A percentile compares a stretch with the other conserved stretches of the same genome.
phyloP scores from a whole-genome alignment of 148 eudicot species.

The Arctostaphylos glauca region DNA sequence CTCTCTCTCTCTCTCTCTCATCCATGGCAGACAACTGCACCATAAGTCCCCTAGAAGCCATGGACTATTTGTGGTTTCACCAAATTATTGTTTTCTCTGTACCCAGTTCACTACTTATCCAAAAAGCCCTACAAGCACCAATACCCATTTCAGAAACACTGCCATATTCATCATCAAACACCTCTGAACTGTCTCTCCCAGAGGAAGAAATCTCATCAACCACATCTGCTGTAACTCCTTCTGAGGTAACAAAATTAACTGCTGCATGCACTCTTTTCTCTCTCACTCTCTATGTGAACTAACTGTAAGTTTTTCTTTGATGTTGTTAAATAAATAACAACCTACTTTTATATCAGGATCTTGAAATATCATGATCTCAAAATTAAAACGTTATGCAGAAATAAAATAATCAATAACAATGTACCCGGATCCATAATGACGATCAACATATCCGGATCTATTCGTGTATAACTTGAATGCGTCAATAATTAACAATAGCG shows the following conservation, averaged over 20 bases:
- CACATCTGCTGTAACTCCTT: not conserved
- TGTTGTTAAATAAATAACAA: too few relatives aligned
- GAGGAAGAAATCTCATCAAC: constrained; percentile 19
- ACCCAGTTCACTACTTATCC: constrained; percentile 10
- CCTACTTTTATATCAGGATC: too few relatives aligned
- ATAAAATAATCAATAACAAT: too few relatives aligned
- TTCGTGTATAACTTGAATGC: too few relatives aligned
- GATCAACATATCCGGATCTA: too few relatives aligned
- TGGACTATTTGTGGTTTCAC: constrained; percentile 57
- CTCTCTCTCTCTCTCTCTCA: not conserved
- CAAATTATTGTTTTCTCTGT: constrained; percentile 32
- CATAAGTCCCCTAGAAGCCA: constrained; percentile 28
- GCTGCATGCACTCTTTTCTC: not conserved
- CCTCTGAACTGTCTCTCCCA: constrained; percentile 14
- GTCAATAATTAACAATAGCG: too few relatives aligned
- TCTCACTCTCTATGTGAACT: not conserved
- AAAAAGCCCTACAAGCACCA: constrained; percentile 9
- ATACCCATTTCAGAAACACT: constrained; percentile 15
- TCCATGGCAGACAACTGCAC: constrained; percentile 27
- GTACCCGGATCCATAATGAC: too few relatives aligned
- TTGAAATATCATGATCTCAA: too few relatives aligned
- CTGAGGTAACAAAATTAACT: constrained; percentile 16
- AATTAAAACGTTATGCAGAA: too few relatives aligned
- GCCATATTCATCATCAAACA: constrained; percentile 12
- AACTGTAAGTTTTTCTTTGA: too few relatives aligned